phyloP scores from a whole-genome alignment of 106 monocot genomes.

The Dendrobium chrysotoxum region DNA sequence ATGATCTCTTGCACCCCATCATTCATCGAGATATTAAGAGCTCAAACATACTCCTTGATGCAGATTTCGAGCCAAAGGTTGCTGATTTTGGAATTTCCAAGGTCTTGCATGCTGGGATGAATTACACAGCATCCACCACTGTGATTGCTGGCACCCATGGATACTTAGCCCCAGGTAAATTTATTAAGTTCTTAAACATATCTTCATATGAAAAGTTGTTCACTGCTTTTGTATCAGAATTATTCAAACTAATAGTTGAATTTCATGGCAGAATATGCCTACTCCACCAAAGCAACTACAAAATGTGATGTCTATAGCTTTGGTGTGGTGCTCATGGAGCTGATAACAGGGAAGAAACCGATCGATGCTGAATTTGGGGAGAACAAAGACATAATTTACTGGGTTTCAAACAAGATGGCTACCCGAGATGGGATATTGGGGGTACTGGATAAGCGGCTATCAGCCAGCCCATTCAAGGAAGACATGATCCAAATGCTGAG shows the following conservation, averaged over 20 bases:
- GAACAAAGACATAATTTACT: slow-evolving; percentile 60
- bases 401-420: slow-evolving; percentile 54
- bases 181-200: neutral
- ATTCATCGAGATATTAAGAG: slow-evolving; percentile 91
- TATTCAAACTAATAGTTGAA: neutral
- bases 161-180: slow-evolving; percentile 85
- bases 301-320: slow-evolving; percentile 99
- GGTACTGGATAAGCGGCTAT: slow-evolving; percentile 52
- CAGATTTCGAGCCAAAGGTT: slow-evolving; percentile 82
- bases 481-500: slow-evolving; percentile 69
- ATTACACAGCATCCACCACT: slow-evolving; percentile 39
- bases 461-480: slow-evolving; percentile 50
- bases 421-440: slow-evolving; percentile 44
- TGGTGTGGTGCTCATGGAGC: slow-evolving; percentile 94
- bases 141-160: slow-evolving; percentile 85
- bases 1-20: slow-evolving; percentile 77
- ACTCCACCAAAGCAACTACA: slow-evolving; percentile 79
- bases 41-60: slow-evolving; percentile 86
- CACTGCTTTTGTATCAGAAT: neutral
- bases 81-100: slow-evolving; percentile 96
- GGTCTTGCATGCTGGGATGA: slow-evolving; percentile 61
- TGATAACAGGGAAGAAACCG: slow-evolving; percentile 88
- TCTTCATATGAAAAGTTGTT: neutral
- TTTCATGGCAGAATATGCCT: slow-evolving; percentile 70
- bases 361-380: slow-evolving; percentile 77